A percentile compares a stretch with the other conserved stretches of the same genome.
These are phyloP conservation scores for Eucalyptus paniculata DNA, from an alignment of 345 rosid genomes.

Conservation along the genomic window DNA sequence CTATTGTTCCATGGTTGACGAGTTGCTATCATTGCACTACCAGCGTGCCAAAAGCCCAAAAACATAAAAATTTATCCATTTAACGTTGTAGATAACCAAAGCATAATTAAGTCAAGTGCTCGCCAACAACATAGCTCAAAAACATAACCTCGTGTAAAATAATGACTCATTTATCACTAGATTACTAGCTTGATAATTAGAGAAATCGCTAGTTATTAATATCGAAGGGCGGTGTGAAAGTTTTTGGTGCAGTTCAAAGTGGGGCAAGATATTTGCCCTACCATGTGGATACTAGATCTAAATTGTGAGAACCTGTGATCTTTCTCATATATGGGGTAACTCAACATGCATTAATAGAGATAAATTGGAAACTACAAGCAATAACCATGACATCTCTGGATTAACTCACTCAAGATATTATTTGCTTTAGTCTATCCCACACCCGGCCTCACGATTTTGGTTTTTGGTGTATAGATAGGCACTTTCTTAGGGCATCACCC, in stretches of 20 bases:
- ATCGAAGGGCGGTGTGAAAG: neutral
- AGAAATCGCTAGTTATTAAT: neutral
- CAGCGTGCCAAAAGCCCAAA: neutral
- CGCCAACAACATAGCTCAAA: neutral
- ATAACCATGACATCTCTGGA: neutral
- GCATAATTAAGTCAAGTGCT: neutral
- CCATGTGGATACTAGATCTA: neutral
- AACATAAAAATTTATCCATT: neutral
- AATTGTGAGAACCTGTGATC: neutral
- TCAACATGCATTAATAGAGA: neutral
- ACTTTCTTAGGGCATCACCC: too few species aligned
- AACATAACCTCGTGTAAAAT: neutral
- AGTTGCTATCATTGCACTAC: neutral
- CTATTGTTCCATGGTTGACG: neutral
- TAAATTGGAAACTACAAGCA: neutral
- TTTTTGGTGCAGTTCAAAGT: neutral
- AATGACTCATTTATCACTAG: neutral
- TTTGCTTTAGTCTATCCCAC: neutral
- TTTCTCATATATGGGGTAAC: neutral
- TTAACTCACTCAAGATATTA: too few species aligned
- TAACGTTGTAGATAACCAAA: neutral
- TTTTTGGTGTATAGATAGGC: too few species aligned
- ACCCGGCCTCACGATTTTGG: too few species aligned
- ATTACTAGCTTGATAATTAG: neutral
- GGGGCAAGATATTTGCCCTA: neutral